Evolutionary conservation across 139 green algal species (phyloP), one percentile per base, ranked within the genome.

Genomic region (Chlamydomonas sp.): DNA sequence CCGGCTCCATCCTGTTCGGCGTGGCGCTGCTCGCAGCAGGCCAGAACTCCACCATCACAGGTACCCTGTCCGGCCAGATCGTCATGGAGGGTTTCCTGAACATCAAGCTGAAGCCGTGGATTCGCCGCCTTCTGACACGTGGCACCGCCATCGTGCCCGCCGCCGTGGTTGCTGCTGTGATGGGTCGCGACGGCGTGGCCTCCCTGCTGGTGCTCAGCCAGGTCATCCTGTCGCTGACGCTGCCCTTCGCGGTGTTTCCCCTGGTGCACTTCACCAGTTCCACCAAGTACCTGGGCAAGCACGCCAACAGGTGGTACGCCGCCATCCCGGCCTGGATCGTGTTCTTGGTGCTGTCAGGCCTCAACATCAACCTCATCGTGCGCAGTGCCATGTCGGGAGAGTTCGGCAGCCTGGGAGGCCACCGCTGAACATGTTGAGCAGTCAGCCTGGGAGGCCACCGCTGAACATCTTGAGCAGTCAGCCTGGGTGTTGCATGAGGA

Each of bases 31-130:
- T 91, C 69, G 90, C 91, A 17, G 84, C 77, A 49, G 92, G 92
- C 1, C 93, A 96, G 89, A 94, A 94, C 84, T 90, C 77, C 89
- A 94, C 90, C 85, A 93, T 94, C 62, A 94, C 92, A 0, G 91
- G 86, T 16, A 94, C 92, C 2, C 85, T 94, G 17, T 77, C 84
- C 18, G 92, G 92, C 6, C 90, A 93, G 85, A 73, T 90, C n/a
- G 93, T 96, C 18, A 95, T 96, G 92, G 92, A 96, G 85, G 93
- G 93, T 17, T 95, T 95, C 79, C 78, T 95, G 64, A 58, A 85
- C 9, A 89, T 95, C 58, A 89, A 84, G 63, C 75, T 95, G 61
- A 76, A 76, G 58, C 91, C 92, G 5, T 93, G 91, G 89, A 12
- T 89, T 79, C 86, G 94, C 0, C 88, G 91, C 7, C 59, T 93